Evolutionary conservation across 176 grass and related monocot species (phyloP).

Genomic region (Avena eriantha): DNA sequence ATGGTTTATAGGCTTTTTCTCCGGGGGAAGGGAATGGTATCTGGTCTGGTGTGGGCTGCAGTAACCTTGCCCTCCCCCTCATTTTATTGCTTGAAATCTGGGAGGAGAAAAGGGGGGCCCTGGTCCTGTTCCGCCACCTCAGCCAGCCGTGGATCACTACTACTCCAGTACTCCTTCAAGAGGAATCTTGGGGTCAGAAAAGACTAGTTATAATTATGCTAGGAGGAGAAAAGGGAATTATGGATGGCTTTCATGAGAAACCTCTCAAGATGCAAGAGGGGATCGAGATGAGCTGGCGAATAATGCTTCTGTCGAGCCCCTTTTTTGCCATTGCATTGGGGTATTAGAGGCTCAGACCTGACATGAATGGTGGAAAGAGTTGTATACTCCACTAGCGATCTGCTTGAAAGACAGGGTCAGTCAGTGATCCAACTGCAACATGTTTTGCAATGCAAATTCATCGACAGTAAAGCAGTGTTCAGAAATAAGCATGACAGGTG

Average conservation of each 20-base stretch:
- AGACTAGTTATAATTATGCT: not conserved
- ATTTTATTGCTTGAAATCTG: constrained; percentile 53
- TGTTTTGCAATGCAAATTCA: constrained; percentile 1
- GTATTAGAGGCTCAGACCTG: not conserved
- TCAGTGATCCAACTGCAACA: not conserved
- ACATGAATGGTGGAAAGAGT: constrained; percentile 22
- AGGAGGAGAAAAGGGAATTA: not conserved
- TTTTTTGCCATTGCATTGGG: constrained; percentile 24
- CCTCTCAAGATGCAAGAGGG: constrained; percentile 33
- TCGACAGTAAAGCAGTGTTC: not conserved
- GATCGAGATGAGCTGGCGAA: constrained; percentile 39
- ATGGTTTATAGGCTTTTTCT: constrained; percentile 40
- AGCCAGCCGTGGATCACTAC: constrained; percentile 8
- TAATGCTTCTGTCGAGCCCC: constrained; percentile 32
- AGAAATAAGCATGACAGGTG: not conserved
- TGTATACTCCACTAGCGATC: not conserved
- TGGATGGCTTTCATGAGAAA: not conserved
- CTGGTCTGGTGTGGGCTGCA: constrained; percentile 1
- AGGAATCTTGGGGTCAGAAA: not conserved
- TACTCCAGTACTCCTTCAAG: not conserved
- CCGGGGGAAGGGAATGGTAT: constrained; percentile 34
- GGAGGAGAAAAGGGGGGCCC: not conserved
- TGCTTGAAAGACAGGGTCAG: not conserved
- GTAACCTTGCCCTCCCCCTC: constrained; percentile 18
- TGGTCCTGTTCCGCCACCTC: constrained; percentile 48